Base-by-base conservation (phyloP, 495 filamentous ascomycete genomes). In the Penicillium coffeae region DNA sequence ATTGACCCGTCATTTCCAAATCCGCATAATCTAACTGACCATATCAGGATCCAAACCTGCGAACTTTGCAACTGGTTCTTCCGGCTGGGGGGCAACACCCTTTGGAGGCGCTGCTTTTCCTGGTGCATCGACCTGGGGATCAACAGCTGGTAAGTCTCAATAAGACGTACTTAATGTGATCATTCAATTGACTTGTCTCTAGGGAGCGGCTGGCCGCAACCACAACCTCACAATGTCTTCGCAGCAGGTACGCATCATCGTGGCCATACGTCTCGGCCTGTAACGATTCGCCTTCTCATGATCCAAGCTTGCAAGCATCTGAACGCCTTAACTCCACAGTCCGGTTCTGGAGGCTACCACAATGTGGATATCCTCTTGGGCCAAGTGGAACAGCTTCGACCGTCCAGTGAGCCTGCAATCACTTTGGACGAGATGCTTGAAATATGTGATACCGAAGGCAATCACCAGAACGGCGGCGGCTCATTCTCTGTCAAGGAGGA, bases 381-480 rank as follows among this genome's bases (percentile, higher is more conserved):
- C 3, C 84, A 85, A 43, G 74, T 95, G 10, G 82, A 88, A 22
- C 61, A 75, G 38, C 65, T 82, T 30, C 82, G 78, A 25, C 68
- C 77, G 18, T 53, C 73, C 0, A 66, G 63, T 33, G 85, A 89
- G 34, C 67, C 77, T 1, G 65, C 78, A 0, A 79, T 93, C 48
- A 71, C 71, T 2, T 71, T 87, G 42, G 71, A 80, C 21, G 90
- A 95, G 52, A 75, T 98, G 64, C 74, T 90, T n/a, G 86, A 89
- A 39, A 88, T 95, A 47, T 92, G 87, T 65, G 91, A 96, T 51
- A 94, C 91, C 1, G 86, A 93, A 61, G 93, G 93, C 48, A 94
- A 88, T 56, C 60, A 72, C 0, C 79, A 86, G 40, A 97, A 97
- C 54, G 93, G 93, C 43, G 93, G 93, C 43, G 93, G 93, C 15